Conservation (phyloP, 2,329 filamentous ascomycete genomes). For the Fusarium devonianum region DNA sequence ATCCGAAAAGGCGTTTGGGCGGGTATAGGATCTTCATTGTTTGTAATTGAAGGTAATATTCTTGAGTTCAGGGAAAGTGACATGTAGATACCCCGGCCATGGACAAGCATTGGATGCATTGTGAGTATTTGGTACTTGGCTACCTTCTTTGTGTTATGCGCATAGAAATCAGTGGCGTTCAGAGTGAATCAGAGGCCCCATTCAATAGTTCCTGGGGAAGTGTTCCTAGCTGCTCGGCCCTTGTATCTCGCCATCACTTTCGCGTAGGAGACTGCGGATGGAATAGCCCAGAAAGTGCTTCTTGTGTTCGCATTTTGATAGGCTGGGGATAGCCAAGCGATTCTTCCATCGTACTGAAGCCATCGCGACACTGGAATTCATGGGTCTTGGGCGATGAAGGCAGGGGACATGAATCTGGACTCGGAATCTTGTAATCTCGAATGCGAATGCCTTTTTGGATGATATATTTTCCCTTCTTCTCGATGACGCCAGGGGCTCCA, state of each 20-base stretch:
- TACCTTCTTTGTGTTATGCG: not conserved
- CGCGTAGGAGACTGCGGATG: not conserved
- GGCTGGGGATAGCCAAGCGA: conserved; percentile 19
- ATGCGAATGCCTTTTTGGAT: conserved; percentile 44
- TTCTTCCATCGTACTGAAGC: conserved; percentile 39
- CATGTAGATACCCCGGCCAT: conserved; percentile 46
- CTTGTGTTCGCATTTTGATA: conserved; percentile 2
- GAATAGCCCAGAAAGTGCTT: too few relatives aligned
- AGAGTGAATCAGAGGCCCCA: not conserved
- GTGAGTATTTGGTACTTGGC: conserved; percentile 1
- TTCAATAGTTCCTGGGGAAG: conserved; percentile 10
- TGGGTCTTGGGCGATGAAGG: conserved; percentile 8
- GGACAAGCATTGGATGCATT: conserved; percentile 12
- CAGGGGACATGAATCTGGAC: not conserved
- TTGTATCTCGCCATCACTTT: not conserved
- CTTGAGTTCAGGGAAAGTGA: conserved; percentile 30
- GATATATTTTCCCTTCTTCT: conserved; percentile 40
- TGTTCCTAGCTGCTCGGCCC: conserved; percentile 1
- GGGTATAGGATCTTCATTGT: conserved; percentile 37
- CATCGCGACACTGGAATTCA: conserved; percentile 44
- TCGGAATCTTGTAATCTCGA: conserved; percentile 39
- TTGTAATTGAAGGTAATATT: conserved; percentile 35
- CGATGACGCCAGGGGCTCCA: conserved; percentile 37
- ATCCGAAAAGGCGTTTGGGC: conserved; percentile 45
- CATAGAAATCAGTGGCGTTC: not conserved